Base-by-base conservation (phyloP, 2,329 filamentous ascomycete species). In the Penicillium verrucosum region DNA sequence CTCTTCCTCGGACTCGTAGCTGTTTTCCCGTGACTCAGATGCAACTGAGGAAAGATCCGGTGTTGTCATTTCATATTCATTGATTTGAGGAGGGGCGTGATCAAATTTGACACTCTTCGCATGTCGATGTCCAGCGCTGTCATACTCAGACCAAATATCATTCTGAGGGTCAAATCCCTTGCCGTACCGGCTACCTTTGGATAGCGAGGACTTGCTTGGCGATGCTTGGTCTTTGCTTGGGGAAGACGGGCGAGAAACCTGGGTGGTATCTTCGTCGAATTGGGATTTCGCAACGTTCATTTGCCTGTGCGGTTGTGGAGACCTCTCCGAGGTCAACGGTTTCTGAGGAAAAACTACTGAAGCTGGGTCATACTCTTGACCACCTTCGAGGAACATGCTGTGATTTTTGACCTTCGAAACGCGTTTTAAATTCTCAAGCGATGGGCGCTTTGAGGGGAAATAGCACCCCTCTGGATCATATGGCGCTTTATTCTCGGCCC, bases 41-140 rank as follows among this genome's bases (percentile, higher is more conserved):
- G 90, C 90, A 25, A 95, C 82, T 0, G 92, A 96, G 1, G 93
- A 97, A n/a, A 95, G 85, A 70, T 97, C 94, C 11, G 94, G 94
- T 2, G 94, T 99, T 34, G 91, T 89, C 89, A 97, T 92, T 76
- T 97, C 94, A 73, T 97, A 99, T 76, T 99, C 94, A 71, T 97
- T 96, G 68, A 99, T 84, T 71, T 96, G 90, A 25, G 94, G 94
- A 23, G 93, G 93, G 2, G 90, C 92, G 37, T 88, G 89, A 75
- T 97, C 92, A 71, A 99, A 99, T 0, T 93, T 99, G 57, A 99
- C 94, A 68, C 92, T 97, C 81, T 99, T 99, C 46, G 91, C 87
- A 75, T 96, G 90, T 52, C 92, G 89, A 70, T 91, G 89, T 41
- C 18, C 82, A 41, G 89, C 86, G 5, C 84, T 82, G 59, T 85